Conservation (phyloP, 2,329 filamentous ascomycete genomes). For the Clonostachys rosea region DNA sequence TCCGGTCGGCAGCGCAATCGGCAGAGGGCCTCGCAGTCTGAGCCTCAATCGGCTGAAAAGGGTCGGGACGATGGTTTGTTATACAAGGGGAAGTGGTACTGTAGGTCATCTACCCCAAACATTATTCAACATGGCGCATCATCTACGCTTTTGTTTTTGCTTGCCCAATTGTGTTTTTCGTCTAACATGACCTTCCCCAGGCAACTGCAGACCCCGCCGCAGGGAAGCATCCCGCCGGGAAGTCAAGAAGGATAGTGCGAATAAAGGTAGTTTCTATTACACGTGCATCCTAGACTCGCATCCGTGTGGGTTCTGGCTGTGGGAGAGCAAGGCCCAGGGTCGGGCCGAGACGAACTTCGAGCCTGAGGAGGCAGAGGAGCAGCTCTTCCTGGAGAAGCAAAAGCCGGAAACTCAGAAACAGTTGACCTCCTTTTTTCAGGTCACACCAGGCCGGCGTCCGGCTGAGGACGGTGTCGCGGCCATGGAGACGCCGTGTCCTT, state of each 20-base stretch:
- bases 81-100: conserved; percentile 27
- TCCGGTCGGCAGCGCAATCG: neutral
- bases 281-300: conserved; percentile 24
- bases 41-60: conserved; percentile 16
- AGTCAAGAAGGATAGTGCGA: conserved; percentile 26
- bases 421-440: neutral
- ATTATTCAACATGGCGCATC: neutral
- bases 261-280: conserved; percentile 36
- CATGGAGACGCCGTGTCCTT: conserved; percentile 8
- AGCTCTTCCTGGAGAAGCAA: neutral
- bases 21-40: conserved; percentile 4
- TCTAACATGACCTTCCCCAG: conserved; percentile 10
- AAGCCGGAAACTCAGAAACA: neutral
- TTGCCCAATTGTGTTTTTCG: neutral
- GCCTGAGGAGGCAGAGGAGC: neutral
- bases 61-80: conserved; percentile 25
- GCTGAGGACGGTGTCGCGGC: conserved; percentile 2
- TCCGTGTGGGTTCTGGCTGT: conserved; percentile 39
- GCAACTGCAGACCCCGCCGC: conserved; percentile 34
- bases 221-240: conserved; percentile 23
- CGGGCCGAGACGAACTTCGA: conserved; percentile 15
- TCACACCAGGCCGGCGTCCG: conserved; percentile 1
- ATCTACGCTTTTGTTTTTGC: no score
- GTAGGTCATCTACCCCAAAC: conserved; percentile 13
- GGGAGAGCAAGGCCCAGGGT: conserved; percentile 28